Conservation (phyloP, 2,329 filamentous ascomycete species). For the Rachicladosporium sp. region DNA sequence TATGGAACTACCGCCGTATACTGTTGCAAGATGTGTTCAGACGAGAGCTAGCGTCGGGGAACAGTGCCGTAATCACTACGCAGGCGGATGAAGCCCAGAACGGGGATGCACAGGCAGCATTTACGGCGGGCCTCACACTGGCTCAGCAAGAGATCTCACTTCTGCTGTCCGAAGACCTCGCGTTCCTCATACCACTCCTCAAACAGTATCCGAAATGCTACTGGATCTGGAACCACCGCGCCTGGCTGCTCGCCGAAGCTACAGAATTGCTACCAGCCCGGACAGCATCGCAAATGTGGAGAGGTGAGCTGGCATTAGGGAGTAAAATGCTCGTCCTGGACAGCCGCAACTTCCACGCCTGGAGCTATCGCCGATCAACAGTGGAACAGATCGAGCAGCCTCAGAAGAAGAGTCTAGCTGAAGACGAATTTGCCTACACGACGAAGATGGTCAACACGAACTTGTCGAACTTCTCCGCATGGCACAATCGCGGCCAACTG, state of each 20-base stretch:
- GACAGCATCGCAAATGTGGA: conserved; percentile 58
- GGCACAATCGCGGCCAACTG: conserved; percentile 80
- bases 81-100: neutral
- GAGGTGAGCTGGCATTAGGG: conserved; percentile 68
- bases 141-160: conserved; percentile 30
- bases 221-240: conserved; percentile 96
- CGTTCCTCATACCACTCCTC: conserved; percentile 73
- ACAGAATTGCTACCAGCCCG: conserved; percentile 48
- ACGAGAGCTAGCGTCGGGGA: conserved; percentile 27
- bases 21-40: conserved; percentile 52
- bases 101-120: conserved; percentile 9
- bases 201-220: conserved; percentile 90
- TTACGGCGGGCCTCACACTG: conserved; percentile 11
- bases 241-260: conserved; percentile 69
- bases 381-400: conserved; percentile 61
- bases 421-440: conserved; percentile 79
- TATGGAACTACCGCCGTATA: conserved; percentile 78
- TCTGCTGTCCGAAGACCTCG: conserved; percentile 59
- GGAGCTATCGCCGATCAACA: conserved; percentile 76
- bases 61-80: conserved; percentile 2
- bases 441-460: conserved; percentile 72
- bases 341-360: conserved; percentile 89
- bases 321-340: conserved; percentile 81
- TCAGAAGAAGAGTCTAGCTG: conserved; percentile 42
- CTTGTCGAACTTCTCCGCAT: conserved; percentile 92